phyloP scores from a whole-genome alignment of 345 rosid species.

The Cardamine resedifolia region DNA sequence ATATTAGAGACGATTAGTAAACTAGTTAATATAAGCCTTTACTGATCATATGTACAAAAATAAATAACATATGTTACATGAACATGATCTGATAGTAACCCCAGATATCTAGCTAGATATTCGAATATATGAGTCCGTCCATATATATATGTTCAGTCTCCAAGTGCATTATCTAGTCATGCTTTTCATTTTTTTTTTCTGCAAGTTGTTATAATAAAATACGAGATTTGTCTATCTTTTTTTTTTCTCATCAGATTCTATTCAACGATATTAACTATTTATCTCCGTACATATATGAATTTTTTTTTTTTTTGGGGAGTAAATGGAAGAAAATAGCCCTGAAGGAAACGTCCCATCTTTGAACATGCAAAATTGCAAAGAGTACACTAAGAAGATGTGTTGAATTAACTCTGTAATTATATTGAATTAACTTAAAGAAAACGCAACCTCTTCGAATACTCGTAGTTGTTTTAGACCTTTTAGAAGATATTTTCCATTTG shows the following conservation, averaged over 20 bases:
- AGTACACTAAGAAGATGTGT: neutral
- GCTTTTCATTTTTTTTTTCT: conserved; percentile 2
- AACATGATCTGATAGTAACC: neutral
- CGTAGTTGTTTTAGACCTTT: neutral
- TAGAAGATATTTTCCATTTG: neutral
- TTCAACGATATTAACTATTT: conserved; percentile 14
- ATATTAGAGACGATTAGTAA: neutral
- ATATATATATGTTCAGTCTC: conserved; percentile 25
- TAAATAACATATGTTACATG: neutral
- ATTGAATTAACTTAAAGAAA: neutral
- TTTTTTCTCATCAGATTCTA: conserved; percentile 3
- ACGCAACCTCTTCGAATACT: neutral
- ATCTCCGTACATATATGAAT: conserved; percentile 10
- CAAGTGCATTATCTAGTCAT: conserved; percentile 38
- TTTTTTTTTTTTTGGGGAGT: neutral
- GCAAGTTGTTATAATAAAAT: conserved; percentile 12
- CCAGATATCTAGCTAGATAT: conserved; percentile 17
- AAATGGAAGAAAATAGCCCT: neutral
- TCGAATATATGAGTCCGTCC: neutral
- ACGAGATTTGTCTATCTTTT: neutral
- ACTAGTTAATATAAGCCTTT: neutral
- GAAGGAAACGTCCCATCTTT: conserved; percentile 30
- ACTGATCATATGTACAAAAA: neutral
- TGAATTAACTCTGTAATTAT: too few species aligned
- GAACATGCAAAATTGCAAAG: conserved; percentile 29